Evolutionary conservation across 73 alveolate species (phyloP).

Genomic region (Symbiodinium pilosum): DNA sequence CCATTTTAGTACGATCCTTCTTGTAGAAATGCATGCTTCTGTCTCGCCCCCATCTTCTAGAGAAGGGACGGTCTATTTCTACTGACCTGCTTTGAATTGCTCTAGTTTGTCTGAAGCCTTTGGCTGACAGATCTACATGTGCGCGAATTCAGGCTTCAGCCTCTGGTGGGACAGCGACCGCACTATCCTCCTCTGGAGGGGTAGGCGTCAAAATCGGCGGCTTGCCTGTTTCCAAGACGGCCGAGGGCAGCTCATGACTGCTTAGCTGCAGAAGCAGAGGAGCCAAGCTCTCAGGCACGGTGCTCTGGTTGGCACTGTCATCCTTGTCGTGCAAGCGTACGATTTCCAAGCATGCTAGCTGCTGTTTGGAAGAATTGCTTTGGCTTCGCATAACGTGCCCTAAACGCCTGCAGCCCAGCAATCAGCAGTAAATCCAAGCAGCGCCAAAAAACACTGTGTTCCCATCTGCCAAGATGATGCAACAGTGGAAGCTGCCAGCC

Average conservation of each 20-base stretch:
- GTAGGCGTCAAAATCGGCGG: background rate
- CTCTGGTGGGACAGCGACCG: background rate
- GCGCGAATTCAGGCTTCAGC: background rate
- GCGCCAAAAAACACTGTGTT: slow-evolving; percentile 34
- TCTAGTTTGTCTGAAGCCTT: background rate
- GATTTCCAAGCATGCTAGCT: no score
- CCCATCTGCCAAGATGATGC: slow-evolving; percentile 37
- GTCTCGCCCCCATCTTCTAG: background rate
- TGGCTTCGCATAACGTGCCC: background rate
- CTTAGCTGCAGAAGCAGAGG: background rate
- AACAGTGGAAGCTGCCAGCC: slow-evolving; percentile 58
- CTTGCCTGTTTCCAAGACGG: background rate
- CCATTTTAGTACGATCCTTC: no score
- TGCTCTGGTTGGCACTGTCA: slow-evolving; percentile 85
- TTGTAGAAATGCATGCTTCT: background rate
- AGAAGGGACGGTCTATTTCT: background rate
- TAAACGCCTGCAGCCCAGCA: background rate
- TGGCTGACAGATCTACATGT: background rate
- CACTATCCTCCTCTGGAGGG: background rate
- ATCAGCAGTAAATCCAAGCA: background rate
- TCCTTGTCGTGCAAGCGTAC: background rate
- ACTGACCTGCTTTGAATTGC: no score
- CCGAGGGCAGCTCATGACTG: background rate
- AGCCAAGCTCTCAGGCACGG: slow-evolving; percentile 47
- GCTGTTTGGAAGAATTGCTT: background rate